These are phyloP conservation scores for Lachnellula cervina DNA, from an alignment of 2,329 filamentous ascomycete species.

Conservation along the genomic window DNA sequence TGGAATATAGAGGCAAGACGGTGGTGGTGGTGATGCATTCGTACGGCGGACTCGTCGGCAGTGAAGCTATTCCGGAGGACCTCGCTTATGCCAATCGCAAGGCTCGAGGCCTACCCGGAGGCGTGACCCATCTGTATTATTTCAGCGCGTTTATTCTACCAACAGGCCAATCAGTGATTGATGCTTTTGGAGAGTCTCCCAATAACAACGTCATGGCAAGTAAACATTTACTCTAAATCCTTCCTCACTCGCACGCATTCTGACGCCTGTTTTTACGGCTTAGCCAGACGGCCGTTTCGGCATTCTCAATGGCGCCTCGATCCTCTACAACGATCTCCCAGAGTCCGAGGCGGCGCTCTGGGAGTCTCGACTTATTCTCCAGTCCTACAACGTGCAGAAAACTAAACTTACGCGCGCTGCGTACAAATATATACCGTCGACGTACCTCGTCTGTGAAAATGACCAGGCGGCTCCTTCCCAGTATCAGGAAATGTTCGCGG, in stretches of 20 bases:
- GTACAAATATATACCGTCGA: slow-evolving; percentile 2
- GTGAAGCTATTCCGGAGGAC: slow-evolving; percentile 9
- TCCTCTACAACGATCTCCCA: slow-evolving; percentile 4
- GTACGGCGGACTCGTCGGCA: slow-evolving; percentile 6
- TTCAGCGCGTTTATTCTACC: too few relatives aligned
- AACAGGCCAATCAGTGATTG: not conserved
- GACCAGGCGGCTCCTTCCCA: not conserved
- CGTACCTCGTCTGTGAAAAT: slow-evolving; percentile 6
- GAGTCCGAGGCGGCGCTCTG: not conserved
- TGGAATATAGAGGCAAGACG: too few relatives aligned
- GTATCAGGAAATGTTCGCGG: slow-evolving; percentile 7
- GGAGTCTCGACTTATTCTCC: slow-evolving; percentile 12
- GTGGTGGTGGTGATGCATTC: slow-evolving; percentile 4
- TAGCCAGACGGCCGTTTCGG: not conserved
- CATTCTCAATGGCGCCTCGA: not conserved
- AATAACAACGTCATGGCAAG: not conserved
- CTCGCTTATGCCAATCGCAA: slow-evolving; percentile 4
- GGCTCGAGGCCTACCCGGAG: slow-evolving; percentile 1
- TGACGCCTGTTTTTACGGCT: too few relatives aligned
- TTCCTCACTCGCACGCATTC: too few relatives aligned
- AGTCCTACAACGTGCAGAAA: slow-evolving; percentile 30
- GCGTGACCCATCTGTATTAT: slow-evolving; percentile 7
- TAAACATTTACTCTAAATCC: too few relatives aligned
- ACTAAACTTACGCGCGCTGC: slow-evolving; percentile 5
- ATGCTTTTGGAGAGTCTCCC: slow-evolving; percentile 5